Base-by-base conservation (phyloP, 2,329 filamentous ascomycete species). In the Arthrobotrys musiformis region DNA sequence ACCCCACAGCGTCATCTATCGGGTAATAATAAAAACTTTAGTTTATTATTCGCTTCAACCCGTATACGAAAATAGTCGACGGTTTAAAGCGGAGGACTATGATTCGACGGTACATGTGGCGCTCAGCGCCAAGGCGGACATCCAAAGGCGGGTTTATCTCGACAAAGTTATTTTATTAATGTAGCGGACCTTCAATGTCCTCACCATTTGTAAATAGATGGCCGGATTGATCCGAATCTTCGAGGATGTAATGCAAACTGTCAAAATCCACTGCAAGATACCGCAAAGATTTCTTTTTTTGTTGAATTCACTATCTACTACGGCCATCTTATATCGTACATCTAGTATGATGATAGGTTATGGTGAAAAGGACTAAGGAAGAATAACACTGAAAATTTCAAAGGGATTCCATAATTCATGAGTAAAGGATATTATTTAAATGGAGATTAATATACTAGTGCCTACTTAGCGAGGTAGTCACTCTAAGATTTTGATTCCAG, bases 121-220 rank as follows among this genome's bases (percentile, higher is more conserved):
- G 33, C 19, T 28, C 54, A 58, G 54, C 19, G 54, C 54, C 54
- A 58, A 58, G 54, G 33, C 54, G 54, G 54, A 58, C 30, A 37
- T 17, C 40, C 33, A 26, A 58, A n/a, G 2, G 26, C n/a, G n/a
- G n/a, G n/a, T n/a, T n/a, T 40, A 11, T 11, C 17, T 58, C 19
- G 33, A 40, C n/a, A 13, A n/a, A 28, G n/a, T n/a, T n/a, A n/a
- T n/a, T n/a, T n/a, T n/a, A n/a, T n/a, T n/a, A n/a, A n/a, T n/a
- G n/a, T n/a, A n/a, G n/a, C n/a, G n/a, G n/a, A n/a, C n/a, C n/a
- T n/a, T n/a, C n/a, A n/a, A n/a, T n/a, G n/a, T n/a, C n/a, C n/a
- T 9, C 28, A 24, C 33, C 54, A 30, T 19, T 58, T 58, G 33
- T 33, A 58, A 19, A 8, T 24, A n/a, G 17, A 40, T 19, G 1